Base-by-base conservation (phyloP, 2,329 filamentous ascomycete genomes). In the Pseudopithomyces maydicus region DNA sequence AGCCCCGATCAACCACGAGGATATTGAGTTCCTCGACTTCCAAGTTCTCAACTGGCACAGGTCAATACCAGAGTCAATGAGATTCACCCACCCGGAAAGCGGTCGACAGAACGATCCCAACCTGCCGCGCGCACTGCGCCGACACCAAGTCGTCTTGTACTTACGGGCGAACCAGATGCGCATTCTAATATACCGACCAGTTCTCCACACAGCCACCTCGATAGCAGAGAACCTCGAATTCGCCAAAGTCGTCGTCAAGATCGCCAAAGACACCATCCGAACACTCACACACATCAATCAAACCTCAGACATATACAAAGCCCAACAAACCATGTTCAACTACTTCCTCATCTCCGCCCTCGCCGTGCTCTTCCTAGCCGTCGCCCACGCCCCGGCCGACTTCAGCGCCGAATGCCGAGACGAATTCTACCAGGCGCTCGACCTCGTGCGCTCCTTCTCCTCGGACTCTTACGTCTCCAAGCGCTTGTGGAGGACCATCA, bases 1-100 rank as follows among this genome's bases (percentile, higher is more conserved):
- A 19, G 82, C 84, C 35, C 87, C 90, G 38, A 80, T 90, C 52
- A 87, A 87, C 59, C 85, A 86, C 32, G 87, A 90, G 58, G 89
- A 94, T 60, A 90, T 97, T 56, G 88, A 90, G 26, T 88, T 87
- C 47, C 82, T 97, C 6, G 93, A 97, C 70, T 88, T 88, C 57
- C 90, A 96, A 68, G 88, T 97, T 46, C 79, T 95, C 4, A 86
- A 91, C 63, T 98, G 94, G 94, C 94, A 96, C 67, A 88, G 90
- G 15, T 83, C 84, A 14, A 85, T 96, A 36, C 75, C 94, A 72
- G 62, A 87, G 71, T 77, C 84, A 75, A 71, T 90, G 63, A 80
- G 87, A 79, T 83, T 90, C 81, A 81, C 85, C 70, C 84, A 80
- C 77, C 65, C 83, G 72, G 78, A 86, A 70, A 66, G 83, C 15